These are phyloP conservation scores for Trebouxia sp. DNA, from an alignment of 139 green algal genomes.

Conservation along the genomic window DNA sequence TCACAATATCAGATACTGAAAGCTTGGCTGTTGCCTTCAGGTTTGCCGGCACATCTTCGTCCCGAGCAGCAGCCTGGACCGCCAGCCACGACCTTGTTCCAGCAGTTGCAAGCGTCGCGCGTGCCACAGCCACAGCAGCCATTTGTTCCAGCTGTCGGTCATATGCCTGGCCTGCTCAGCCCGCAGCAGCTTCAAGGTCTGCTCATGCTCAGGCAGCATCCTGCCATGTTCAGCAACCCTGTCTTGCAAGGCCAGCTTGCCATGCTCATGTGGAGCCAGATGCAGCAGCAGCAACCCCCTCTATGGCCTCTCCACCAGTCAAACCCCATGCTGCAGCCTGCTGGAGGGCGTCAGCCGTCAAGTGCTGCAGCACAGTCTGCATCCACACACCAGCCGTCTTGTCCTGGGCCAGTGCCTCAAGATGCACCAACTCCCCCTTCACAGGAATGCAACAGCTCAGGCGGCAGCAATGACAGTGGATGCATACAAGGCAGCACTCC, in stretches of 20 bases:
- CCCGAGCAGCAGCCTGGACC: not conserved
- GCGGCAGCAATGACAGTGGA: slow-evolving; percentile 6
- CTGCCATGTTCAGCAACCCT: slow-evolving; percentile 20
- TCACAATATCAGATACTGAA: no score
- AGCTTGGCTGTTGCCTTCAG: not conserved
- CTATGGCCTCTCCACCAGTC: slow-evolving; percentile 8
- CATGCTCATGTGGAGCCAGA: slow-evolving; percentile 19
- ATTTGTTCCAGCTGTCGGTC: not conserved
- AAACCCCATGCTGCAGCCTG: not conserved
- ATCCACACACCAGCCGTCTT: slow-evolving; percentile 10
- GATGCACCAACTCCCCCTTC: not conserved
- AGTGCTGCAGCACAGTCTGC: slow-evolving; percentile 24
- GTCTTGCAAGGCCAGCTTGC: slow-evolving; percentile 11
- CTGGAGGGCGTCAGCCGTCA: not conserved
- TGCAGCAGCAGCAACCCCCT: slow-evolving; percentile 12
- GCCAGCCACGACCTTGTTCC: not conserved
- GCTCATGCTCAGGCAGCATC: not conserved
- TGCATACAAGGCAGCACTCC: slow-evolving; percentile 10
- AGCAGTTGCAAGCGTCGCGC: slow-evolving; percentile 10
- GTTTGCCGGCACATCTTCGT: not conserved
- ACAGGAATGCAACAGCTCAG: slow-evolving; percentile 20
- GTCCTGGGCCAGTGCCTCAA: not conserved
- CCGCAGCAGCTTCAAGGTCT: slow-evolving; percentile 9
- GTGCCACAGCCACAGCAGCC: slow-evolving; percentile 12
- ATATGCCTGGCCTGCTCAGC: not conserved